Percentiles rank a stretch among this genome's conserved stretches.
phyloP scores from a whole-genome alignment of 2,329 filamentous ascomycete genomes.

The Arachnomyces sp. region DNA sequence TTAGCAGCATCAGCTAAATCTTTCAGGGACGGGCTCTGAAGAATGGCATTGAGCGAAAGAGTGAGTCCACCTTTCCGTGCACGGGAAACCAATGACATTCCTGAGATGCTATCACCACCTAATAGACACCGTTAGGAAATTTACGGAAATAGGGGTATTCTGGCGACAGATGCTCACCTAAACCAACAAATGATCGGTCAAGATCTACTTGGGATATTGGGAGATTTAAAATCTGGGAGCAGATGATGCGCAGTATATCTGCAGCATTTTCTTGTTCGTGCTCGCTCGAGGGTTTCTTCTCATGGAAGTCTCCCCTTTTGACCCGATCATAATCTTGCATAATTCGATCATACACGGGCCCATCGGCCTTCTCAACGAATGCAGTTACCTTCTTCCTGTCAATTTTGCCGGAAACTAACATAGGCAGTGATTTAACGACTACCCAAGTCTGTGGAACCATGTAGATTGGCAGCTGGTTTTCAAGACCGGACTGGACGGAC shows the following conservation, averaged over 20 bases:
- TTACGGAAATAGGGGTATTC: slow-evolving; percentile 3
- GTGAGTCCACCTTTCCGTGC: too few species aligned
- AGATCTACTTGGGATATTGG: not conserved
- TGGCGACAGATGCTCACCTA: slow-evolving; percentile 8
- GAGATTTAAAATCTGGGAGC: not conserved
- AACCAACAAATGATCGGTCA: slow-evolving; percentile 6
- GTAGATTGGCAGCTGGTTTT: slow-evolving; percentile 23
- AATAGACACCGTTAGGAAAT: not conserved
- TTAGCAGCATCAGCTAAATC: not conserved
- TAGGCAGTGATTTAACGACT: slow-evolving; percentile 8
- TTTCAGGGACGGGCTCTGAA: not conserved
- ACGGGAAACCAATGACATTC: too few species aligned
- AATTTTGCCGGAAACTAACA: slow-evolving; percentile 11
- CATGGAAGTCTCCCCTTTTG: too few species aligned
- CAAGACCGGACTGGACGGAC: slow-evolving; percentile 29
- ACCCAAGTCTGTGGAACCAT: slow-evolving; percentile 12
- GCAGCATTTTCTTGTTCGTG: too few species aligned
- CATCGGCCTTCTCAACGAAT: slow-evolving; percentile 39
- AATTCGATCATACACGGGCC: slow-evolving; percentile 31
- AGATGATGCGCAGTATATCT: not conserved
- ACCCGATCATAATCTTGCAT: slow-evolving; percentile 13
- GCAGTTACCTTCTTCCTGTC: slow-evolving; percentile 26
- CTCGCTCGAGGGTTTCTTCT: too few species aligned
- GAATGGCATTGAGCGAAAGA: too few species aligned
- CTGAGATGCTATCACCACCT: too few species aligned